Evolutionary conservation across 108 stramenopile species (phyloP), one percentile per base, ranked within the genome.

Genomic region (Discostella stelligeroides): DNA sequence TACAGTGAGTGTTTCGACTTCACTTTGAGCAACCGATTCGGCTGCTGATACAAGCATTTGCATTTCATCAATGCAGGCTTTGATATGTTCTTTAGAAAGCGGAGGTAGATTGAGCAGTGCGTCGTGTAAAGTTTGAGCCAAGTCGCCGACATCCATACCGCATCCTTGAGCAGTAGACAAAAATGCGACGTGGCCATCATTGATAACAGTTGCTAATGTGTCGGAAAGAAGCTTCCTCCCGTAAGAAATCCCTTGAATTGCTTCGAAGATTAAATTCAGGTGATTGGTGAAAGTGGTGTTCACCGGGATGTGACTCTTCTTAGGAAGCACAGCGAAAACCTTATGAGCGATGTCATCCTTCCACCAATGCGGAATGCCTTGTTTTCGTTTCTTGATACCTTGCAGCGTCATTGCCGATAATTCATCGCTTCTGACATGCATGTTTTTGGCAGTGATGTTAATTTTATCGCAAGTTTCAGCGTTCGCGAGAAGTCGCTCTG

Each of bases 1-100:
- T 23, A 92, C 91, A 23, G 89, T 89, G 15, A 95, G 61, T 0
- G 94, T 89, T 66, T 95, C 94, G 10, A 88, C 79, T 75, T 92
- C 94, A 47, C 88, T 92, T 70, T 92, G 88, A 17, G 85, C 72
- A 75, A 95, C 89, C 29, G 86, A 75, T 55, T 95, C 91, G 6
- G 84, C 88, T 10, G 89, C 88, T 2, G 63, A 57, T 17, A 79
- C 63, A 17, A 95, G 73, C 48, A 87, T 88, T 23, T 89, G 80
- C 64, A 92, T 78, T 73, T 95, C 91, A 24, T 89, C 72, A 41
- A 89, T 87, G 64, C 90, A 95, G 3, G 89, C 86, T 51, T 81
- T 27, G 34, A 87, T 76, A 62, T 82, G 73, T 24, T 95, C 89
- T 66, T 83, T 82, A 38, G 90, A 92, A 4, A 95, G 83, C 2